Conservation (phyloP, 179 eudicot species). For the Corrigiola litoralis region DNA sequence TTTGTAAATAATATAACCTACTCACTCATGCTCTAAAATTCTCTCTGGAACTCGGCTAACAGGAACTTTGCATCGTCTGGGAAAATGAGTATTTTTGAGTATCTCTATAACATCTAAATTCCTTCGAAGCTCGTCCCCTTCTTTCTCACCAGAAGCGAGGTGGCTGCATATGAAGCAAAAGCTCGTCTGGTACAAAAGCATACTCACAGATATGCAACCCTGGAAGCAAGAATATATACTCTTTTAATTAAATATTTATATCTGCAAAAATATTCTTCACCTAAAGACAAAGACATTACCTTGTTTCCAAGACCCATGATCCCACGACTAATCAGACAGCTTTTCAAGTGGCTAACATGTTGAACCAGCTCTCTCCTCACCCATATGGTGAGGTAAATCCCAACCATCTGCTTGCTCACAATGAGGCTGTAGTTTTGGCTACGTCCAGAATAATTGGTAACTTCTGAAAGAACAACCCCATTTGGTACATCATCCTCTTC, state of each 20-base stretch:
- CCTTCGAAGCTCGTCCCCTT: constrained; percentile 79
- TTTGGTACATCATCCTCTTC: constrained; percentile 45
- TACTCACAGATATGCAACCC: constrained; percentile 82
- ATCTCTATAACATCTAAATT: constrained; percentile 68
- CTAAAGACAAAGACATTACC: constrained; percentile 31
- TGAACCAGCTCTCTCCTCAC: constrained; percentile 52
- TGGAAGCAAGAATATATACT: constrained; percentile 18
- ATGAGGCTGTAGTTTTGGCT: constrained; percentile 44
- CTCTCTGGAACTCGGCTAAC: constrained; percentile 46
- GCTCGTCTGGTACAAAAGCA: constrained; percentile 59
- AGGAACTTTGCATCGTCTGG: constrained; percentile 44
- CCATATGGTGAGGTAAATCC: constrained; percentile 72
- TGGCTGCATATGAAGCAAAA: constrained; percentile 84
- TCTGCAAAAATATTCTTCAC: not conserved
- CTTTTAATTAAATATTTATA: not conserved
- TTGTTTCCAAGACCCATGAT: constrained; percentile 82
- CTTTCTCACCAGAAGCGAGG: constrained; percentile 84
- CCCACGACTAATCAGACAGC: constrained; percentile 59
- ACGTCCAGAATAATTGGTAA: constrained; percentile 16
- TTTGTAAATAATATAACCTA: not conserved
- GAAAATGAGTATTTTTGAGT: constrained; percentile 54
- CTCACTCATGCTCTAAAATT: constrained; percentile 77
- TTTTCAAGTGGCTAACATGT: constrained; percentile 53
- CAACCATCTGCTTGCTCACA: constrained; percentile 82
- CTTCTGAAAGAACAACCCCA: constrained; percentile 25